Percentiles rank a stretch among this genome's conserved stretches.
Evolutionary conservation across 2,329 filamentous ascomycete species (phyloP).

Genomic region (Diatrype stigma): DNA sequence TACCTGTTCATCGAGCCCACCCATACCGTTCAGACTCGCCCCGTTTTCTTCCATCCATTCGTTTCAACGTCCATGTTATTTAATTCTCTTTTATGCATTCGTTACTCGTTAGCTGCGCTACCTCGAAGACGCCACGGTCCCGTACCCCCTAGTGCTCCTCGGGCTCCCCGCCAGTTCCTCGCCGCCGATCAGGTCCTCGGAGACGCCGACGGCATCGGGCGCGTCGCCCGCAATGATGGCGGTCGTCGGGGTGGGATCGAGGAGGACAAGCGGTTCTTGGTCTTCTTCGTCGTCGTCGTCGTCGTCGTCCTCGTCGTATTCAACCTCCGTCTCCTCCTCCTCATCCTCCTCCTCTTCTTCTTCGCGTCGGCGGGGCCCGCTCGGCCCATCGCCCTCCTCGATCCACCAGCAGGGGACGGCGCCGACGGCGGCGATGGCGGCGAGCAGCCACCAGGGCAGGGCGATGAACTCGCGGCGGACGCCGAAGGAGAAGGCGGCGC

Average conservation of each 20-base stretch:
- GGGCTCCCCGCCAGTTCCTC: neutral
- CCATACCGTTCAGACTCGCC: too few relatives aligned
- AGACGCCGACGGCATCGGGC: neutral
- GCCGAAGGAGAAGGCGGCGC: constrained; percentile 70
- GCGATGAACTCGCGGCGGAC: constrained; percentile 72
- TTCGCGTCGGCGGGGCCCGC: constrained; percentile 14
- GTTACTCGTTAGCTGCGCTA: too few relatives aligned
- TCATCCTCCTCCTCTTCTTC: constrained; percentile 24
- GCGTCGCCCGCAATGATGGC: constrained; percentile 7
- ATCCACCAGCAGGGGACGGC: constrained; percentile 71
- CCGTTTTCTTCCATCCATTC: too few relatives aligned
- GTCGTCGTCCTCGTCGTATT: constrained; percentile 29
- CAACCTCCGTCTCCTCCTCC: constrained; percentile 29
- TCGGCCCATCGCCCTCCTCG: constrained; percentile 68
- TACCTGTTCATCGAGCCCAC: too few relatives aligned
- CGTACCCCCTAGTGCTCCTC: neutral
- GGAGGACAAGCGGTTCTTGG: neutral
- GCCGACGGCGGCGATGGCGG: constrained; percentile 57
- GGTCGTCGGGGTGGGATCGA: too few relatives aligned
- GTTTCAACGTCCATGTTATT: too few relatives aligned
- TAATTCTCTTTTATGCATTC: too few relatives aligned
- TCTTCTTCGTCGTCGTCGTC: constrained; percentile 18
- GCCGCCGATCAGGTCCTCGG: constrained; percentile 3
- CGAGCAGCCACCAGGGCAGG: constrained; percentile 77
- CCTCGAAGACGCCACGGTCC: too few relatives aligned